These are phyloP conservation scores for Diplocarpon mali DNA, from an alignment of 2,329 filamentous ascomycete species.

Conservation along the genomic window DNA sequence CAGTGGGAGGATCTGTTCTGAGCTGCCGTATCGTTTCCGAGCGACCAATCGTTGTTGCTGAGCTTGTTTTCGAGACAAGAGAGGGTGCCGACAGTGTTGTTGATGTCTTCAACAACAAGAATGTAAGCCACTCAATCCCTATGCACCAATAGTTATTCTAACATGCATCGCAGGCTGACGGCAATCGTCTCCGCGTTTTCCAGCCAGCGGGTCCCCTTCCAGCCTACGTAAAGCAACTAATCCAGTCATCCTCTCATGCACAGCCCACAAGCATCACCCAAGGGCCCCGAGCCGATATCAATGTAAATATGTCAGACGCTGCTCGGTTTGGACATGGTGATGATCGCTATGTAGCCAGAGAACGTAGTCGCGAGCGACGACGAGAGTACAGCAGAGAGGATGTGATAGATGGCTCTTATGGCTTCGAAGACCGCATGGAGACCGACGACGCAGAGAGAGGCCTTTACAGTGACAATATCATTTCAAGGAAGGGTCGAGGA, in stretches of 20 bases:
- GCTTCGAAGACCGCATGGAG: conserved; percentile 28
- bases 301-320: conserved; percentile 13
- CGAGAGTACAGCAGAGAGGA: conserved; percentile 22
- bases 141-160: conserved; percentile 1
- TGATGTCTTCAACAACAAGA: conserved; percentile 67
- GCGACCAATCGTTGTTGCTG: conserved; percentile 62
- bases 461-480: conserved; percentile 27
- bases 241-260: not conserved
- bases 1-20: conserved; percentile 56
- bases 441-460: conserved; percentile 20
- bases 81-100: conserved; percentile 67
- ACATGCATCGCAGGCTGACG: conserved; percentile 49
- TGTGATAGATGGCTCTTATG: conserved; percentile 27
- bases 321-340: conserved; percentile 13
- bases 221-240: conserved; percentile 7
- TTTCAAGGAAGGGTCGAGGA: conserved; percentile 19
- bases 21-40: conserved; percentile 59
- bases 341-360: conserved; percentile 19
- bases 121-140: conserved; percentile 37
- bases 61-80: conserved; percentile 62
- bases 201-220: conserved; percentile 41
- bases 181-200: conserved; percentile 62
- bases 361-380: conserved; percentile 16
- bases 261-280: conserved; percentile 13
- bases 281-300: conserved; percentile 23